Evolutionary conservation across 2,329 filamentous ascomycete species (phyloP), one percentile per base, ranked within the genome.

Genomic region (Gyromitra esculenta): DNA sequence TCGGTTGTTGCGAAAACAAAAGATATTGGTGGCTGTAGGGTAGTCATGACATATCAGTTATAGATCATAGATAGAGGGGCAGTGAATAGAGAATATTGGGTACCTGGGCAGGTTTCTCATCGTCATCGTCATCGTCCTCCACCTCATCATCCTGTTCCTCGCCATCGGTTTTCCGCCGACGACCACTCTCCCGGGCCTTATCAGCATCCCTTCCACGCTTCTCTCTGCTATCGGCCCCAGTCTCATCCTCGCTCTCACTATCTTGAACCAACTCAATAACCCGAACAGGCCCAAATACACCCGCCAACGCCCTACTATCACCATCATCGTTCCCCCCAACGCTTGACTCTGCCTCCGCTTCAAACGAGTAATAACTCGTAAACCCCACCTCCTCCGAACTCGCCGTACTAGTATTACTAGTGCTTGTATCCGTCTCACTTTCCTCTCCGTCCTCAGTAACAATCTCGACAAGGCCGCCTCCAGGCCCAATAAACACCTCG

Each of bases 1-100:
- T 72, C 68, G 11, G 78, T 78, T 54, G 78, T 79, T 13, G 75
- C 71, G 73, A 79, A 79, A 35, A 79, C 56, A 50, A 79, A 73
- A 25, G 75, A 76, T 8, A 74, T 63, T 57, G 78, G 78, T 18
- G 78, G 78, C 68, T 76, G 65, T 9, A 41, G 25, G 18, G 68
- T 45, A 50, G 1, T 69, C 39, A 52, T 60, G 56, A 21, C 18
- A 43, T 50, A 48, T 45, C n/a, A 59, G 57, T 57, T 76, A 15
- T 48, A n/a, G 21, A 39, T 37, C 39, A 41, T 13, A 6, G 15
- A 11, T 52, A 52, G 15, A 15, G 15, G 48, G 9, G 15, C 43
- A 4, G 11, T 66, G 5, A 39, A 13, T 18, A 43, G n/a, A 45
- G 11, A 48, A 50, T 7, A 4, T 9, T 11, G 8, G 9, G 43